Base-by-base conservation (phyloP, 305 asterid genomes). In the Solanum chacoense region DNA sequence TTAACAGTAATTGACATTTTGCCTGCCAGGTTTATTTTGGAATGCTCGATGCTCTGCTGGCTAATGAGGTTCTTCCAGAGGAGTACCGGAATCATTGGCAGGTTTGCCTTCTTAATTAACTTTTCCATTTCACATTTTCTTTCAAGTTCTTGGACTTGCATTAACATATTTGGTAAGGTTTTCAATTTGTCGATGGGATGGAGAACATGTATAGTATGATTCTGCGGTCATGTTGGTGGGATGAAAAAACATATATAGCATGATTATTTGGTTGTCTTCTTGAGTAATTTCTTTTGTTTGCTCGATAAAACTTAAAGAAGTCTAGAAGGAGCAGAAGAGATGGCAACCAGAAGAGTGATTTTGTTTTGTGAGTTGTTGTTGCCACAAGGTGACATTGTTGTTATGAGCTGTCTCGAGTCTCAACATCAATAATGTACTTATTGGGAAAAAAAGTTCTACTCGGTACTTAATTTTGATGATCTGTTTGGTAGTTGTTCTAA, bases 21-120 rank as follows among this genome's bases (percentile, higher is more conserved):
- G 18, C 16, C 55, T 69, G 42, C 50, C 89, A 92, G 94, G 92
- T 92, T 26, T 92, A 92, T 90, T 92, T 92, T 67, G 94, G 93
- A 32, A 92, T 92, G 94, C 92, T 92, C 45, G 94, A 92, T 89
- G 93, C 93, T 81, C 87, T 92, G 75, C 88, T 92, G 89, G 91
- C 91, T 88, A 91, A 89, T 87, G 94, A 92, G 86, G 90, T 91
- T 87, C 94, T 92, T 88, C 94, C 94, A 65, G 93, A 91, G 89
- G 94, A 92, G 88, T 92, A 91, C 79, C 91, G 91, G 88, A 76
- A 89, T 24, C 93, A 89, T 72, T 86, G 24, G 76, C 93, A 92
- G 94, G 94, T 92, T 88, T 65, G 26, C 32, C 38, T 26, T 38
- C 45, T 84, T 37, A 84, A 73, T 37, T 63, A 18, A 73, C 35